Evolutionary conservation across 176 grass and related monocot genomes (phyloP), one percentile per base, ranked within the genome.

Genomic region (Oryza rufipogon): DNA sequence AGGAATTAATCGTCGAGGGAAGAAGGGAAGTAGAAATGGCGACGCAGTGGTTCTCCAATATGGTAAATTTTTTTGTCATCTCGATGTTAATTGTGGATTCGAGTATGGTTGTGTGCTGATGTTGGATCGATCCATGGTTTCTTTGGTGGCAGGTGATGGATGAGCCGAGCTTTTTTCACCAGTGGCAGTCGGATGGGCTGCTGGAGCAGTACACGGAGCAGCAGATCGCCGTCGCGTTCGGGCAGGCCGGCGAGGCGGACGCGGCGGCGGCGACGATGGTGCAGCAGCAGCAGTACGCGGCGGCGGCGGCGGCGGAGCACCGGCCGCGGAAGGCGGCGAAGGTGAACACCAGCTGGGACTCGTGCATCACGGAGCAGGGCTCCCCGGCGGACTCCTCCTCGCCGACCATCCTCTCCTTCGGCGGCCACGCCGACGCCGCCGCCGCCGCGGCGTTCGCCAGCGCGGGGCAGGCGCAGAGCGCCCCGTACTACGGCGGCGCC

Each of bases 331-430:
- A 96, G 82, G 74, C 83, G 58, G 80, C 74, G 30, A 92, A 88
- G 81, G 79, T 83, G 11, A 85, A 91, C 38, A 77, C 78, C 54
- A 96, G 93, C 91, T 94, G 96, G 96, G 94, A 89, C 60, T 99
- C 96, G 65, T 90, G 90, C 94, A 80, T 94, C 86, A 96, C 96
- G 60, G 96, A 99, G 45, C 93, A 96, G 76, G 92, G 84, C 83
- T 94, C 96, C 45, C 74, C 85, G 36, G 74, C 81, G 1, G 86
- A 89, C 77, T 71, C 80, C 77, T 89, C 91, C 16, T 96, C 96
- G 10, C 96, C 90, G 19, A 99, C 92, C 78, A 92, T 99, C 80
- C 89, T 96, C 75, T 94, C 96, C 56, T 99, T 99, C 63, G 86
- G 86, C 33, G 86, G 82, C 44, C 70, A 39, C 73, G 17, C 70